Evolutionary conservation across 177 flowering plant genomes (phyloP).

Genomic region (Vitis hybrid): DNA sequence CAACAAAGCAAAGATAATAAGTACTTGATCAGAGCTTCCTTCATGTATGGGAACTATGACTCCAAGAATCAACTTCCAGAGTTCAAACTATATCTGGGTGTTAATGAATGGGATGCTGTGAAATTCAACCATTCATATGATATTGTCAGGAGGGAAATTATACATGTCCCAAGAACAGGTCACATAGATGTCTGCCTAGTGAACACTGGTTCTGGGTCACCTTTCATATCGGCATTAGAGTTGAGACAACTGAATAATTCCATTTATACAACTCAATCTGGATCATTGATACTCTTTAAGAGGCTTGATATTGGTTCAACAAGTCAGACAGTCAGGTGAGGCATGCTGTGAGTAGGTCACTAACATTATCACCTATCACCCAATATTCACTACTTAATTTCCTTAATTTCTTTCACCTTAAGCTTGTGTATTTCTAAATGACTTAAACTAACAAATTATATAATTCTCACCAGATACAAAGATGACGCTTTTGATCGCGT

Average conservation of each 20-base stretch:
- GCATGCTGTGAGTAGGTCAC: too few relatives aligned
- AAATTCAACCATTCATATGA: neutral
- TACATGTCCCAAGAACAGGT: slow-evolving; percentile 10
- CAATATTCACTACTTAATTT: neutral
- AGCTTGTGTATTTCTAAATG: too few relatives aligned
- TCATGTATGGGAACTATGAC: slow-evolving; percentile 38
- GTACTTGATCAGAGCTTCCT: slow-evolving; percentile 19
- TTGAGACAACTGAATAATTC: slow-evolving; percentile 21
- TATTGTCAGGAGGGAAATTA: slow-evolving; percentile 14
- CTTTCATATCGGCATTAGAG: slow-evolving; percentile 23
- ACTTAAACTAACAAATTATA: too few relatives aligned
- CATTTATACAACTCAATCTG: slow-evolving; percentile 9
- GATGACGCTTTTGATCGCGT: slow-evolving; percentile 22
- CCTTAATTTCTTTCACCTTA: too few relatives aligned
- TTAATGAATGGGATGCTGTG: slow-evolving; percentile 21
- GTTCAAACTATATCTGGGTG: slow-evolving; percentile 32
- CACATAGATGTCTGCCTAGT: slow-evolving; percentile 19
- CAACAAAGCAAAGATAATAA: neutral
- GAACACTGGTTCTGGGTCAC: slow-evolving; percentile 25
- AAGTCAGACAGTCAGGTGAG: slow-evolving; percentile 3
- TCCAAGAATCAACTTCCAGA: slow-evolving; percentile 4
- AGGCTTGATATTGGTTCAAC: slow-evolving; percentile 16
- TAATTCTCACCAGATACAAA: slow-evolving; percentile 5
- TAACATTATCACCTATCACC: too few relatives aligned
- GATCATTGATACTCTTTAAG: slow-evolving; percentile 6